Evolutionary conservation across 768 basidiomycete genomes (phyloP), one percentile per base, ranked within the genome.

Genomic region (Russula griseocarnosa): DNA sequence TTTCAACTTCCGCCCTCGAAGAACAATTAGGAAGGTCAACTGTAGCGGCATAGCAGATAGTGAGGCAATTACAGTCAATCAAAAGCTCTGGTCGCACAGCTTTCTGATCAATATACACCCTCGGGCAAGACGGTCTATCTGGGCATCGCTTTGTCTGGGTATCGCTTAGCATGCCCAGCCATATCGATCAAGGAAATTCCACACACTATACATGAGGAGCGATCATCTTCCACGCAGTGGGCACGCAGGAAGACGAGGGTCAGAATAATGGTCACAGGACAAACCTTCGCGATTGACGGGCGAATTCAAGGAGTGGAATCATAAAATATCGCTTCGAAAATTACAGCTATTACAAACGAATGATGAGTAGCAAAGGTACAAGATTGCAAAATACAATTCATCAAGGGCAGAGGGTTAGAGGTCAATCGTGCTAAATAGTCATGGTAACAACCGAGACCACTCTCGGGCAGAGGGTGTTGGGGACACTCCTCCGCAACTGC

Each of bases 341-440:
- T 11, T 46, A 55, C 30, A 28, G n/a, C n/a, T 24, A 18, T 54
- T 26, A 54, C 32, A 42, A 61, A 46, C 26, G 53, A n/a, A 55
- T 47, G 60, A 28, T 61, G 53, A 26, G 55, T 53, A 61, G 44
- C 55, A 61, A 11, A 26, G 13, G 26, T 61, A 61, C 53, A 61
- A 18, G 5, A 14, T 22, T 22, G 24, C 46, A 13, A 38, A 32
- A 30, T 60, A 53, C 59, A n/a, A 18, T 7, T 30, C 42, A 8
- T 34, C 28, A 30, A n/a, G 34, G 13, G 16, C 28, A 30, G 20
- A 50, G 7, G 24, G 30, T 20, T 36, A 34, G 24, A 26, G 24
- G 18, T 14, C 30, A n/a, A 6, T 55, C 24, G 32, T 24, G 18
- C 32, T 38, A 47, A 22, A 20, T 14, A 42, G 32, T 40, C 47